phyloP scores from a whole-genome alignment of 768 basidiomycete species.

The Kwoniella heveanensis region DNA sequence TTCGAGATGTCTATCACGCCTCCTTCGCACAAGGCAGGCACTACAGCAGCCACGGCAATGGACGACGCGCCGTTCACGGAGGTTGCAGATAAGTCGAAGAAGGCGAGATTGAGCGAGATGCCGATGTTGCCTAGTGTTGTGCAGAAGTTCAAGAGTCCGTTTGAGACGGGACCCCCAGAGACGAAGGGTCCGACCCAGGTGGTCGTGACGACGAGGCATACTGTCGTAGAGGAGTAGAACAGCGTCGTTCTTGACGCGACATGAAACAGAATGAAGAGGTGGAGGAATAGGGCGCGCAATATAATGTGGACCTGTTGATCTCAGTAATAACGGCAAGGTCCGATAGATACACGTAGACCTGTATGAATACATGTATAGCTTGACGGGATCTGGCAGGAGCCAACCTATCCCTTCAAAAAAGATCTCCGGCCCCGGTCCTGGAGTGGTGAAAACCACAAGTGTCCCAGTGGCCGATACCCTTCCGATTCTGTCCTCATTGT shows the following conservation, averaged over 20 bases:
- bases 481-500: neutral
- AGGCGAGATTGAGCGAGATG: slow-evolving; percentile 23
- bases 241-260: no score
- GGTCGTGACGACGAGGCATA: slow-evolving; percentile 27
- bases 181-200: slow-evolving; percentile 25
- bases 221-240: slow-evolving; percentile 17
- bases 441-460: no score
- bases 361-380: slow-evolving; percentile 1
- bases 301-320: no score
- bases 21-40: neutral
- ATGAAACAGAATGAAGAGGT: no score
- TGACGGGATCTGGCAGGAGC: no score
- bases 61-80: slow-evolving; percentile 26
- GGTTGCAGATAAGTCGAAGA: slow-evolving; percentile 16
- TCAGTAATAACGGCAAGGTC: neutral
- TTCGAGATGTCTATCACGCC: slow-evolving; percentile 18
- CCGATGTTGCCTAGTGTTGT: slow-evolving; percentile 25
- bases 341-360: neutral
- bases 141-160: slow-evolving; percentile 28
- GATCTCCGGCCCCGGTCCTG: no score
- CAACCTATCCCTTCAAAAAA: no score
- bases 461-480: no score
- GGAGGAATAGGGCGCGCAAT: no score
- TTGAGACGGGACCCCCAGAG: slow-evolving; percentile 20
- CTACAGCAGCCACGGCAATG: neutral